Evolutionary conservation across 768 basidiomycete species (phyloP), one percentile per base, ranked within the genome.

Genomic region (Suillus variegatus): DNA sequence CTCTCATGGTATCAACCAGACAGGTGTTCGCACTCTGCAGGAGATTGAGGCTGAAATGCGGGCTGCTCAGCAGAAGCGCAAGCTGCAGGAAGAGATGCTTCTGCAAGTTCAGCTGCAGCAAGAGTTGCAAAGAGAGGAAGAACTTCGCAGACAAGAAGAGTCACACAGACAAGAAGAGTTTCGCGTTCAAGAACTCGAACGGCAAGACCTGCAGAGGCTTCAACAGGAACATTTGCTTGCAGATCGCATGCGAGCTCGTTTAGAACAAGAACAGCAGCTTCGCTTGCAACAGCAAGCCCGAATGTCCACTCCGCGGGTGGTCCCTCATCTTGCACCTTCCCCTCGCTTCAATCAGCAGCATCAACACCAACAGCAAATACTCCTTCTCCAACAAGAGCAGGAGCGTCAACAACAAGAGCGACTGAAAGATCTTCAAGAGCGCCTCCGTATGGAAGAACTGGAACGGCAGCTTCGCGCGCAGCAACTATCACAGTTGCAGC

Each of bases 1-100:
- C 63, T 73, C 79, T 18, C 80, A 76, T 65, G 78, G 74, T 55
- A 35, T 69, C 40, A 70, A 68, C 62, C 80, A 80, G 49, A 72
- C 71, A 6, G 82, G 82, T 43, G 81, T 82, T 12, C 86, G 87
- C 22, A 93, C 92, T 0, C 73, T 94, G 35, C 88, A 92, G 68
- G 93, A 95, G 68, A 89, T 95, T 65, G 93, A 95, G 71, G 85
- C 88, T 4, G 93, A 95, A 75, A 92, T 94, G 91, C 82, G 83
- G n/a, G 83, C 84, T 8, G 84, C 82, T 28, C 86, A 86, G 36
- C 82, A 85, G 61, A 82, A 85, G 66, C 74, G 76, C 12, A 75
- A 80, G 35, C 69, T 76, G 68, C 68, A 76, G 7, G 79, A 80
- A 62, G 77, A 81, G 52, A 73, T 79, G 35, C 80, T 84, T 64